Evolutionary conservation across 1,284 basidiomycete species (phyloP).

Genomic region (Butyriboletus appendiculatus): DNA sequence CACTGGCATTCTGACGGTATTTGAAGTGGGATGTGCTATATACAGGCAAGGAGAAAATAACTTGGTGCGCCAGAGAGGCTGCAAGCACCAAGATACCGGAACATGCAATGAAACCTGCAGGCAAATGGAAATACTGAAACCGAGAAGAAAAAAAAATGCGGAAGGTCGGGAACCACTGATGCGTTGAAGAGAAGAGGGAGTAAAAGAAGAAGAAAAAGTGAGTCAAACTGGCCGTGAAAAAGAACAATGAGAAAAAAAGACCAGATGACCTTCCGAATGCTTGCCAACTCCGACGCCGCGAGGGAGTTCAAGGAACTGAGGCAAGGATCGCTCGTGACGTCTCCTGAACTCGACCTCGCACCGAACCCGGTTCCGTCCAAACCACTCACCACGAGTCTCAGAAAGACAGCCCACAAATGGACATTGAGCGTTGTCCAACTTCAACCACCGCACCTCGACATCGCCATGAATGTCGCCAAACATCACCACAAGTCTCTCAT

Average conservation of each 20-base stretch:
- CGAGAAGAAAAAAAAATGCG: neutral
- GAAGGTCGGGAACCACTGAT: neutral
- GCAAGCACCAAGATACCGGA: neutral
- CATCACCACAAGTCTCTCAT: neutral
- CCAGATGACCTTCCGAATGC: slow-evolving; percentile 2
- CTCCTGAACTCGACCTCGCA: neutral
- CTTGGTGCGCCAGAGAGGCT: slow-evolving; percentile 3
- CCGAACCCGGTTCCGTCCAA: neutral
- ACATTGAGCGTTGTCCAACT: neutral
- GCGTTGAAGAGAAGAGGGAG: neutral
- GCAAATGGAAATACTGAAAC: neutral
- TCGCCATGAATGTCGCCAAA: neutral
- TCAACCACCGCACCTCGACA: neutral
- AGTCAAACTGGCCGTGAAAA: neutral
- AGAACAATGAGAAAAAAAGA: neutral
- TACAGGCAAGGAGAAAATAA: neutral
- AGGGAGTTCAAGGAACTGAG: neutral
- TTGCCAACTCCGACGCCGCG: neutral
- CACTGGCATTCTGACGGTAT: too few species aligned
- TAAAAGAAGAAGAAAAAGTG: neutral
- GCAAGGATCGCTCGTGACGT: neutral
- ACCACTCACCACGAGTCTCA: neutral
- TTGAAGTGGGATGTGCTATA: neutral
- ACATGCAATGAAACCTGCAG: neutral
- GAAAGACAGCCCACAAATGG: neutral